Evolutionary conservation across 2,329 filamentous ascomycete genomes (phyloP), one percentile per base, ranked within the genome.

Genomic region (Coniochaeta ligniaria): DNA sequence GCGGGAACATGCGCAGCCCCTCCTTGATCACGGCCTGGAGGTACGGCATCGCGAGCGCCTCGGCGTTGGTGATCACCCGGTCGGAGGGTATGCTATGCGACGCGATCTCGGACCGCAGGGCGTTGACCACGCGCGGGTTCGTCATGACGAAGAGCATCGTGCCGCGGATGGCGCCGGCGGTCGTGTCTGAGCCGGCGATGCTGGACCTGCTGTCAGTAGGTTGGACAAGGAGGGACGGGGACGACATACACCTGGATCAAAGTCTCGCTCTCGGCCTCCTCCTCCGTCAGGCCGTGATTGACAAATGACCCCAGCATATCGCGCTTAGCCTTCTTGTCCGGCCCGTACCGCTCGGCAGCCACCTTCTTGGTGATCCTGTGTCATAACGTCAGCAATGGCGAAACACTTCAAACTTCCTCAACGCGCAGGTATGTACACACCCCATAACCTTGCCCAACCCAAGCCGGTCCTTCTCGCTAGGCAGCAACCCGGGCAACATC

Each of bases 291-390:
- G 4, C 67, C 66, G 62, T 78, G 75, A 12, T 73, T 72, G 59
- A 83, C 75, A 65, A 83, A 83, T 0, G 79, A 78, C 3, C 75
- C 75, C 3, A 84, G 71, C 80, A 84, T 83, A 62, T 83, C 81
- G 3, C 72, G 70, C 11, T 76, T 72, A 0, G 73, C 71, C 17
- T 77, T 73, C 2, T 73, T 70, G 50, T 77, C 71, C 1, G 69
- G 72, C 3, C 72, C 71, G 59, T 76, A 80, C 6, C 81, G 74
- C 60, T 79, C 73, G 2, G 70, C 71, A 0, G 79, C 77, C 14
- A 77, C 71, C 28, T 75, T 68, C 41, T 76, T 73, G 5, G 77
- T 76, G 28, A 80, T 62, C 12, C 47, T 52, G 47, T 52, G 45
- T 50, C 12, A 11, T 38, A 50, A 50, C 22, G 45, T 50, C 22